Base-by-base conservation (phyloP, 495 filamentous ascomycete genomes). In the Penicillium odoratum region DNA sequence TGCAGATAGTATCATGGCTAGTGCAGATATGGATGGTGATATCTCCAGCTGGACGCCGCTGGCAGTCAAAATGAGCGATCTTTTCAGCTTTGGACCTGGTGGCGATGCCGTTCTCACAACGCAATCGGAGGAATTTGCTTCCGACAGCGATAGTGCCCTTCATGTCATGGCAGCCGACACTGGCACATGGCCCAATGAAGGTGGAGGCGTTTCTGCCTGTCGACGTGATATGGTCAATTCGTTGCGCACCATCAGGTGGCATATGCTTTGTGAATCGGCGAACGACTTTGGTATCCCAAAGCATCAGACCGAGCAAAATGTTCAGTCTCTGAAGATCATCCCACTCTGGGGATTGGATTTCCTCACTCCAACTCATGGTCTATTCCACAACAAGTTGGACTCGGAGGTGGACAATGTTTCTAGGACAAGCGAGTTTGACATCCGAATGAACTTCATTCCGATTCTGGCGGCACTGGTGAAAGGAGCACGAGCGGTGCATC, bases 321-420 rank as follows among this genome's bases (percentile, higher is more conserved):
- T 88, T 7, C 79, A 86, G 56, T 87, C 84, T 0, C 66, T 88
- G 46, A 87, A 86, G 61, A 66, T 86, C n/a, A 75, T 88, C 43
- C 85, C 85, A 5, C 78, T 88, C 0, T 88, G 85, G 85, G 85
- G 85, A 9, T 64, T 88, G 48, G 85, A 88, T 59, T 85, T 85
- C 60, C 68, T 85, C 8, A 84, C 78, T 3, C 83, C 85, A 0
- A 83, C 78, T 11, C 85, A 88, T 60, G 85, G 85, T 29, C 72
- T 87, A n/a, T 84, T 87, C 60, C 69, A 77, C 46, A 85, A 87
- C 61, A 80, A 79, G 36, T 71, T 87, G 3, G 83, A 88, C 62
- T 78, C 84, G 0, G 81, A 84, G 56, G 82, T 88, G 0, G 82
- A 86, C 40, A 76, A 78, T 48, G 75, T 81, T 33, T 76, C 77